A percentile compares a stretch with the other conserved stretches of the same genome.
phyloP scores from a whole-genome alignment of 2,329 filamentous ascomycete species.

The Cercospora sp. region DNA sequence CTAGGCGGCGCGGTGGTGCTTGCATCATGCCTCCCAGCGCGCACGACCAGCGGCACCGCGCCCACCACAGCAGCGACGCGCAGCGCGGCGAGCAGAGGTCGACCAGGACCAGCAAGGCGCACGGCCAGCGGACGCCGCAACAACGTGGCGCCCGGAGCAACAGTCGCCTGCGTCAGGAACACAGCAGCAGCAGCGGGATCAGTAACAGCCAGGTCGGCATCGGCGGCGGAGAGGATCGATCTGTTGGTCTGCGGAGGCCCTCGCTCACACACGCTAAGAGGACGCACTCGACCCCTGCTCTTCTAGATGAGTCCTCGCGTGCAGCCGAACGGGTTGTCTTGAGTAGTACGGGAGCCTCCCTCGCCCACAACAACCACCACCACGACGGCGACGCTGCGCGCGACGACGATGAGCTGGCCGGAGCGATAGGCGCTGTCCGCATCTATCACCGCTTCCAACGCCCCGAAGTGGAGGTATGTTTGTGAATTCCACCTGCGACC shows the following conservation, averaged over 20 bases:
- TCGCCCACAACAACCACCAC: not conserved
- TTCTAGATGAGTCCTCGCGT: conserved; percentile 1
- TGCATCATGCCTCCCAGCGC: not conserved
- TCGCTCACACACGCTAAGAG: conserved; percentile 7
- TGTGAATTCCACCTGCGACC: not conserved
- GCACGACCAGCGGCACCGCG: not conserved
- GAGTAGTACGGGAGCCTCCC: not conserved
- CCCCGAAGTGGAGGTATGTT: conserved; percentile 32
- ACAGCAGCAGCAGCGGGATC: not conserved
- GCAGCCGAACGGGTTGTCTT: conserved; percentile 3
- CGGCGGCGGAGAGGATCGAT: not conserved
- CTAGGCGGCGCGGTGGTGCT: not conserved
- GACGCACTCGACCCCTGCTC: conserved; percentile 10
- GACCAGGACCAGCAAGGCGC: not conserved
- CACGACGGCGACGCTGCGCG: conserved; percentile 1
- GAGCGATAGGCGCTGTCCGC: conserved; percentile 34
- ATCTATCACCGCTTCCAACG: conserved; percentile 34
- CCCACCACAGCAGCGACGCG: not conserved
- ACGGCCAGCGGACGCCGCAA: not conserved
- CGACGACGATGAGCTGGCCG: conserved; percentile 35
- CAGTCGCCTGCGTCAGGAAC: conserved; percentile 1
- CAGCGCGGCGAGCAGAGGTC: not conserved
- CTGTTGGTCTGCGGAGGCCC: conserved; percentile 5
- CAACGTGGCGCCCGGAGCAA: not conserved
- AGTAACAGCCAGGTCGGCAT: not conserved